Base-by-base conservation (phyloP, 2,329 filamentous ascomycete species). In the Penicillium sp. region DNA sequence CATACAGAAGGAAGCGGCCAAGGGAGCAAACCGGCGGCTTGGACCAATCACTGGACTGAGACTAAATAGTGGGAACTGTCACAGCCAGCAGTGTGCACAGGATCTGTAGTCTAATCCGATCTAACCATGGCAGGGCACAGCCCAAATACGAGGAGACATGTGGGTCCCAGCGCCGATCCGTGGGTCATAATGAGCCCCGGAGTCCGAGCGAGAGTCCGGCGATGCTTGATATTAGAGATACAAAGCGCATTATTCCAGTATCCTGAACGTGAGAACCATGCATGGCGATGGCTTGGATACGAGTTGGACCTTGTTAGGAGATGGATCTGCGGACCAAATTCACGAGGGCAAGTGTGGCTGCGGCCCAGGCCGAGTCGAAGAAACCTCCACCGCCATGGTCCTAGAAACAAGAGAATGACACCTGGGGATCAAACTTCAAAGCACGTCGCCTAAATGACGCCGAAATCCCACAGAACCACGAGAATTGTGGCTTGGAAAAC, bases 81-180 rank as follows among this genome's bases (percentile, higher is more conserved):
- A 37, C 35, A 37, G 35, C 30, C 45, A 51, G 19, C 45, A 51
- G 19, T 42, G 53, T 40, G 37, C 54, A 5, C 22, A 22, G 19
- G 19, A 22, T 22, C 19, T 22, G 19, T 22, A 22, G 19, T 22
- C 19, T 22, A 22, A 22, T 22, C 19, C 19, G 19, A 22, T 22
- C 19, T 7, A 28, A 28, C 22, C 52, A 14, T 28, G 26, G 28
- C 19, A 28, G 14, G 55, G 55, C 55, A 37, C 46, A 43, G 51
- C 59, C 55, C 51, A 48, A 61, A 63, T 60, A 63, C 63, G 63
- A 63, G 63, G 40, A 51, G 26, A 51, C 14, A 42, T 26, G 14
- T 13, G 37, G 30, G 40, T 22, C 55, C 37, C 16, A 45, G 46
- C 26, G 55, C 19, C 38, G 55, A 52, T 43, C 37, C 25, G 16